phyloP scores from a whole-genome alignment of 495 filamentous ascomycete species.

The Astrocystis sublimbata region DNA sequence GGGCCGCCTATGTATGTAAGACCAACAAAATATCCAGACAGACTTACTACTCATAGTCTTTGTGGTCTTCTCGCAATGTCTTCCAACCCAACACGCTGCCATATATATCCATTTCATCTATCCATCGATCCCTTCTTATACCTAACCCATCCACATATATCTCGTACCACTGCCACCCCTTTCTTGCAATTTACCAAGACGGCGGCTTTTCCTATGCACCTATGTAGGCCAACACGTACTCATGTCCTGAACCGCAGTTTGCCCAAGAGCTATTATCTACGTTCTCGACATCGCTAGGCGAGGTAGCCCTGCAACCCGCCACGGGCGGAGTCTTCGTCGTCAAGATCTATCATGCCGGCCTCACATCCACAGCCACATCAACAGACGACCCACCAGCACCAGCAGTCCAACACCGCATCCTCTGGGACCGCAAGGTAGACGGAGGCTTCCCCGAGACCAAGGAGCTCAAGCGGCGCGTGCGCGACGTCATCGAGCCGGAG shows the following conservation, averaged over 20 bases:
- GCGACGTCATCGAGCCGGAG: conserved; percentile 77
- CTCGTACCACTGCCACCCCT: background rate
- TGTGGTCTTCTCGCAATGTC: background rate
- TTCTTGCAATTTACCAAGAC: too few species aligned
- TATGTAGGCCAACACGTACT: background rate
- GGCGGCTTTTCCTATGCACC: too few species aligned
- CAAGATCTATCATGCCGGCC: conserved; percentile 58
- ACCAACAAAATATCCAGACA: background rate
- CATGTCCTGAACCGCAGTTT: conserved; percentile 57
- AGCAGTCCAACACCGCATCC: conserved; percentile 35
- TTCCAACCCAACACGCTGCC: background rate
- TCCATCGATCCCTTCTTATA: background rate
- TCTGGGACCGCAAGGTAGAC: conserved; percentile 90
- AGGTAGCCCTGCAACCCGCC: conserved; percentile 83
- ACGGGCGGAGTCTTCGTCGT: conserved; percentile 85
- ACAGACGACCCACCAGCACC: background rate
- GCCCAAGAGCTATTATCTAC: conserved; percentile 98
- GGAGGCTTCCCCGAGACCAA: conserved; percentile 94
- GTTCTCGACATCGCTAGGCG: conserved; percentile 80
- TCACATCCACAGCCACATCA: conserved; percentile 25
- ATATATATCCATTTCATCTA: conserved; percentile 2
- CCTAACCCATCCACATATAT: too few species aligned
- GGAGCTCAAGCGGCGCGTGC: conserved; percentile 82
- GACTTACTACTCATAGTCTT: too few species aligned
- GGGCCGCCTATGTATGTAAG: conserved; percentile 73